These are phyloP conservation scores for Neurospora crassa DNA, from an alignment of 2,329 filamentous ascomycete species.

Conservation along the genomic window DNA sequence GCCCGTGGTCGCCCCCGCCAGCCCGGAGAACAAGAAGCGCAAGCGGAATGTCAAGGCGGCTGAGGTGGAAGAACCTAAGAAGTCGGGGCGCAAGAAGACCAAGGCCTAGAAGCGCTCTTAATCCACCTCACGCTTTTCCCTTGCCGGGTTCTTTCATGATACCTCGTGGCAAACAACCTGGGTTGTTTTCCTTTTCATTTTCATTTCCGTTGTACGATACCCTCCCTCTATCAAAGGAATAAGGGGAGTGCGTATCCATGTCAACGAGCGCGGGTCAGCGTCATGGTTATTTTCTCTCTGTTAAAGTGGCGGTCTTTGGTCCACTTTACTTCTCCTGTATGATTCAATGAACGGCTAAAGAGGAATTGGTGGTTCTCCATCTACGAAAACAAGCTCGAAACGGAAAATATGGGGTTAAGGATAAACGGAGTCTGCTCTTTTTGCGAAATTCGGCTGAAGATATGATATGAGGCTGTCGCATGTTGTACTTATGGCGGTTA, in stretches of 20 bases:
- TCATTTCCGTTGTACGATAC: constrained; percentile 8
- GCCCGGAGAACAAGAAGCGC: constrained; percentile 52
- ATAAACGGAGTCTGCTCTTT: background rate
- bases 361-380: background rate
- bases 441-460: background rate
- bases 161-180: constrained; percentile 12
- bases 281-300: background rate
- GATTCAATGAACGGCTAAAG: background rate
- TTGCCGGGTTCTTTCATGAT: constrained; percentile 22
- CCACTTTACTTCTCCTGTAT: background rate
- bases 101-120: constrained; percentile 24
- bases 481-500: background rate
- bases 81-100: constrained; percentile 51
- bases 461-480: background rate
- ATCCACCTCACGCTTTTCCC: constrained; percentile 15
- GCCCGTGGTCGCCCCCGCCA: constrained; percentile 34
- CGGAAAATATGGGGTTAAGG: background rate
- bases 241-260: background rate
- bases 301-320: background rate
- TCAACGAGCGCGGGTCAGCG: background rate
- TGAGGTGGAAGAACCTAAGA: constrained; percentile 50
- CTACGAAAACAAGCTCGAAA: background rate
- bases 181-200: constrained; percentile 11
- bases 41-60: constrained; percentile 48
- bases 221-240: constrained; percentile 2